These are phyloP conservation scores for Epichloe baconii DNA, from an alignment of 2,329 filamentous ascomycete genomes.

Conservation along the genomic window DNA sequence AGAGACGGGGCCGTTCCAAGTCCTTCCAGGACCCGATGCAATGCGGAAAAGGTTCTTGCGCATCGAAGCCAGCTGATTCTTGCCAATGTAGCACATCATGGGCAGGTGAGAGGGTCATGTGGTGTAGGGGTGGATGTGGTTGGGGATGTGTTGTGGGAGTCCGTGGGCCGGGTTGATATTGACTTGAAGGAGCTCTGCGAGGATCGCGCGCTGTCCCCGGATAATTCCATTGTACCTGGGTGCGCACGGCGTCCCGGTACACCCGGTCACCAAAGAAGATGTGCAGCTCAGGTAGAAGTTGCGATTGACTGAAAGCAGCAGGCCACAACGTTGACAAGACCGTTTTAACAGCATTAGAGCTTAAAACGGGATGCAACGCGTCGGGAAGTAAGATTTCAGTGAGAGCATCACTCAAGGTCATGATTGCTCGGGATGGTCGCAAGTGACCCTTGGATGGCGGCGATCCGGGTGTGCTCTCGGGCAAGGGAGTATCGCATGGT, in stretches of 20 bases:
- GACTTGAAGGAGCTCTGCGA: constrained; percentile 22
- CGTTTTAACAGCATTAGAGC: constrained; percentile 28
- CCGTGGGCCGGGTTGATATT: constrained; percentile 22
- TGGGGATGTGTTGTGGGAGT: constrained; percentile 14
- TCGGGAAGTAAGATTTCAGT: constrained; percentile 27
- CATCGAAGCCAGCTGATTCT: constrained; percentile 30
- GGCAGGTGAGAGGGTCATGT: constrained; percentile 15
- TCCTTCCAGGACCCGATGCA: constrained; percentile 24
- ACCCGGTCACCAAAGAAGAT: constrained; percentile 35
- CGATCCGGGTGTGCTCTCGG: constrained; percentile 18
- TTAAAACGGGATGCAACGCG: constrained; percentile 20
- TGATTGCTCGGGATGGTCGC: constrained; percentile 29
- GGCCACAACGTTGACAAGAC: constrained; percentile 34
- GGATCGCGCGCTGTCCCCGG: constrained; percentile 14
- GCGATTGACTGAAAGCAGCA: constrained; percentile 16
- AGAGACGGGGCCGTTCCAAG: constrained; percentile 33
- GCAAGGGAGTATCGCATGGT: constrained; percentile 28
- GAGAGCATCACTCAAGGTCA: constrained; percentile 29
- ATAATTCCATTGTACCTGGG: constrained; percentile 37
- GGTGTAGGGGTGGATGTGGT: constrained; percentile 6
- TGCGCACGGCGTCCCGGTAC: constrained; percentile 32
- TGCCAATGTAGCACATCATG: constrained; percentile 34
- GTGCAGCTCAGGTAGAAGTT: constrained; percentile 28
- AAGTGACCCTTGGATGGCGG: constrained; percentile 23
- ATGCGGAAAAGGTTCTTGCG: constrained; percentile 35